Conservation (phyloP, 176 grass and related monocot species). For the Pontederia crassipes region DNA sequence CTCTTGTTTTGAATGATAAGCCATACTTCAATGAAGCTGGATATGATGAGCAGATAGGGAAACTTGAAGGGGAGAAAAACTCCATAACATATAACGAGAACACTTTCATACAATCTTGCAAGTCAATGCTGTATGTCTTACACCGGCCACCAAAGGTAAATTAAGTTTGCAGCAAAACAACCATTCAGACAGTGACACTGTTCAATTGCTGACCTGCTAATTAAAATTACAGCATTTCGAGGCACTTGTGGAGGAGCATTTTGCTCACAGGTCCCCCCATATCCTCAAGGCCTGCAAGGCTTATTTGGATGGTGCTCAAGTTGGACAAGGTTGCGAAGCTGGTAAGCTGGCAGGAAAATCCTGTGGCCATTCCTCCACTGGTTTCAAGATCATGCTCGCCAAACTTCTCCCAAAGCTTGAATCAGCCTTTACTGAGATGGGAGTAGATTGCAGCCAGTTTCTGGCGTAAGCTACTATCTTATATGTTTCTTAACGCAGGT, state of each 20-base stretch:
- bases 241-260: conserved; percentile 70
- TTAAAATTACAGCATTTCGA: conserved; percentile 69
- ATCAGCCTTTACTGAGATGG: conserved; percentile 40
- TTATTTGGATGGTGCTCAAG: conserved; percentile 51
- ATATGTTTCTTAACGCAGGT: no score
- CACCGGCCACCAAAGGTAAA: conserved; percentile 77
- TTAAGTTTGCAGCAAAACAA: not conserved
- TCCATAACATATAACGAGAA: conserved; percentile 16
- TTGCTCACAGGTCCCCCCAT: conserved; percentile 25
- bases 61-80: not conserved
- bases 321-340: conserved; percentile 28
- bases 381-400: conserved; percentile 77
- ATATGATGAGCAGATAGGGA: not conserved
- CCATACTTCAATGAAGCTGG: conserved; percentile 23
- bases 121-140: conserved; percentile 78
- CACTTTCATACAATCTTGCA: conserved; percentile 45
- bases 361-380: conserved; percentile 33
- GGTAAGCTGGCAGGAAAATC: conserved; percentile 24
- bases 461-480: not conserved
- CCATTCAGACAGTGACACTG: not conserved
- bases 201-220: conserved; percentile 9
- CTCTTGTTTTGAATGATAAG: conserved; percentile 3
- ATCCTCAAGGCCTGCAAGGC: conserved; percentile 54
- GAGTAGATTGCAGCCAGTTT: conserved; percentile 30
- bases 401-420: conserved; percentile 73